Evolutionary conservation across 495 filamentous ascomycete species (phyloP), one percentile per base, ranked within the genome.

Genomic region (Neurospora terricola): DNA sequence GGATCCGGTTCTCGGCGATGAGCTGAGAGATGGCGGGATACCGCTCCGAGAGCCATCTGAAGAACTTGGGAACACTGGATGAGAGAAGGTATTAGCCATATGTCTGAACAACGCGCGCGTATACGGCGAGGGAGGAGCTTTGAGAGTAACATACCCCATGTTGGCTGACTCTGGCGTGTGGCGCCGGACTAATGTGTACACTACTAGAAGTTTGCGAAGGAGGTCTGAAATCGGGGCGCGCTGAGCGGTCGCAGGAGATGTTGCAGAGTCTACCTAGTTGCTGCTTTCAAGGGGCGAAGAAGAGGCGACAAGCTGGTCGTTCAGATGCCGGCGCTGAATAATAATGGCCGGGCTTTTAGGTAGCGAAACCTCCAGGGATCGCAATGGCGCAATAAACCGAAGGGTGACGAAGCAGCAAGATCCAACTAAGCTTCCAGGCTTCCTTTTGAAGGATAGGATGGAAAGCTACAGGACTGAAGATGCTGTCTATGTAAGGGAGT

Each of bases 11-110:
- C 86, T 99, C 96, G 71, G 94, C 95, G 81, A 99, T 98, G 75
- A 99, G 87, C 89, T 97, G 94, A 43, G 96, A 98, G 82, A 99
- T 99, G 72, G 96, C 90, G 38, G 96, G 96, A 88, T 99, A 99
- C 78, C 96, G 92, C 90, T 99, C 96, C 59, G 93, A 97, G 87
- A 98, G 90, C 95, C 95, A 98, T 85, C 95, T 82, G 80, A 87
- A 88, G 78, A 89, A 98, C 79, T 99, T 99, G 76, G 96, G 96
- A 80, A 99, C 95, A 91, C 96, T 96, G 90, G 88, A 90, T 72
- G 82, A 73, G 76, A 75, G 62, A 68, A 36, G 45, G 34, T 40
- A 7, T 66, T 66, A 66, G 54, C 54, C 27, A 36, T 3, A 36
- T 18, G 27, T 8, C 54, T 36, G 37, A 27, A 27, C 45, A 14